Evolutionary conservation across 148 eudicot species (phyloP), one percentile per base, ranked within the genome.

Genomic region (Arctostaphylos glauca): DNA sequence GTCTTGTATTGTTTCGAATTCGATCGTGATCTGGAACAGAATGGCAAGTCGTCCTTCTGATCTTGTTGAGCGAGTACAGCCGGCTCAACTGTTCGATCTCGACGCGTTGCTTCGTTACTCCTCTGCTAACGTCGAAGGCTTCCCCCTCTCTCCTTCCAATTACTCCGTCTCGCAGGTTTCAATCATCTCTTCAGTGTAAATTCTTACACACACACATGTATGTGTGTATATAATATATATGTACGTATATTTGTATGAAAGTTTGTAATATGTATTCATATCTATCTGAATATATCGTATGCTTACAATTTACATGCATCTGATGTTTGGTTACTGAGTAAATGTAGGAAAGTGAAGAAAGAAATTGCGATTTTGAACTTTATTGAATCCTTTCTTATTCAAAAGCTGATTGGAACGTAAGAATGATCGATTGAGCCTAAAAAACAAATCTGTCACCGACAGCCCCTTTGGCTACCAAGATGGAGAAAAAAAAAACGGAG

Each of bases 81-180:
- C 90, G 16, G 87, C 89, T 44, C 92, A 86, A 77, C 81, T 76
- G 49, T 88, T 95, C 81, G 91, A 95, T 82, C 48, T 82, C 76
- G 87, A 85, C 47, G 84, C 94, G 5, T 81, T 95, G 84, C 76
- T 93, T 53, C 83, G 91, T 66, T 93, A 93, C 81, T 89, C 93
- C 54, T 87, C 91, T 16, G 83, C 89, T 52, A 81, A 92, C 81
- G 86, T 95, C 82, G 79, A 86, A 46, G 97, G 92, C 81, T 95
- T 95, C 83, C 98, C 98, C 76, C 60, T 75, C 14, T 83, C 87
- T 10, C 92, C 91, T 44, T 87, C 96, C 55, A 82, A 85, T 5
- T 87, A 94, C 84, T 87, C 91, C 60, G 80, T 92, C 78, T 92
- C 87, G 59, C 92, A 91, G 98, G 98, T 95, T 43, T 56, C 43